These are phyloP conservation scores for Pythium pyrilobum DNA, from an alignment of 352 stramenopile species.

Conservation along the genomic window DNA sequence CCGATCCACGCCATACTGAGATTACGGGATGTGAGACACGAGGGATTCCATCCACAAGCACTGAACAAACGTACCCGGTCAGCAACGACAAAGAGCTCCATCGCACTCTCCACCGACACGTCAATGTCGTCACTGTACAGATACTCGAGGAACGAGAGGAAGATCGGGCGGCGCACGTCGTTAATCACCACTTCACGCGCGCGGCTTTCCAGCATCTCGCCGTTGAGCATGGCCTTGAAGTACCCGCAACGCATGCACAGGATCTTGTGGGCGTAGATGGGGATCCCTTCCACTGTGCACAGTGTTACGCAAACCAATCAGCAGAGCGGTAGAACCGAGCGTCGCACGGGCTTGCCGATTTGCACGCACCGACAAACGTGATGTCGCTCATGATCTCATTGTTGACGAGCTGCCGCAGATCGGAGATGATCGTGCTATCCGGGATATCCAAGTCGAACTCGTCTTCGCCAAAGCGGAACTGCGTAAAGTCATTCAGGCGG, in stretches of 20 bases:
- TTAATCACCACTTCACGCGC: conserved; percentile 89
- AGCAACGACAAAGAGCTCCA: conserved; percentile 93
- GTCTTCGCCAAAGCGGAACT: conserved; percentile 84
- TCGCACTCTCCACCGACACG: conserved; percentile 87
- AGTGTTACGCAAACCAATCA: too few species aligned
- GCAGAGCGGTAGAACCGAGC: too few species aligned
- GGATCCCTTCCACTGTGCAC: conserved; percentile 70
- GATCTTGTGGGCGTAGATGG: conserved; percentile 89
- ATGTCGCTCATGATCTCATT: conserved; percentile 87
- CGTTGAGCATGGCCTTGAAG: conserved; percentile 90
- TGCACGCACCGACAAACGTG: conserved; percentile 70
- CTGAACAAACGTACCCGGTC: conserved; percentile 51
- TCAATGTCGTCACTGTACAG: conserved; percentile 95
- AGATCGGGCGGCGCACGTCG: conserved; percentile 89
- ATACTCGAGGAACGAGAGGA: conserved; percentile 94
- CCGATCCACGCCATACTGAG: conserved; percentile 77
- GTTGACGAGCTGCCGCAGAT: conserved; percentile 75
- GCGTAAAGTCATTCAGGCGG: conserved; percentile 94
- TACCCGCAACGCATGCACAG: conserved; percentile 93
- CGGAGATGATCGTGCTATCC: conserved; percentile 71
- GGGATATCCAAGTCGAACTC: conserved; percentile 81
- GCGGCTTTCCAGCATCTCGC: conserved; percentile 89
- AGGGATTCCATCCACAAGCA: background rate
- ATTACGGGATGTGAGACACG: background rate
- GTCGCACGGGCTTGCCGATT: too few species aligned